Conservation (phyloP, 192 early-diverging fungal genomes). For the Mortierella antarctica region DNA sequence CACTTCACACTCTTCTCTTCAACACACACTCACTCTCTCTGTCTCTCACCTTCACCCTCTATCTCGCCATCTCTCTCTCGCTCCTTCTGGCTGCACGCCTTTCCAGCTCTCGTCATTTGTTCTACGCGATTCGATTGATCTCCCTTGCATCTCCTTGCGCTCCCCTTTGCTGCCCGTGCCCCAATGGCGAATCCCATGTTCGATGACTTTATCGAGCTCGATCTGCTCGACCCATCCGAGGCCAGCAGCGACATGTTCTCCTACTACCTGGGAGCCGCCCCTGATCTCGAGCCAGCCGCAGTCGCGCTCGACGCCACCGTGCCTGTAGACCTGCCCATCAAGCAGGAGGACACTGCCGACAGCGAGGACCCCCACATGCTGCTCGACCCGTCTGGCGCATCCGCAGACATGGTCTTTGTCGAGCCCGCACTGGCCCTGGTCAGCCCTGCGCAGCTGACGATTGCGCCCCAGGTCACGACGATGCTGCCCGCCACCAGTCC, state of each 20-base stretch:
- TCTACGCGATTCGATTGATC: neutral
- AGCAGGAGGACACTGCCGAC: conserved; percentile 13
- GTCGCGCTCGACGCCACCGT: conserved; percentile 11
- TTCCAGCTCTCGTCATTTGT: neutral
- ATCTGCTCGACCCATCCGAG: conserved; percentile 40
- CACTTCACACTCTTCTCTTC: neutral
- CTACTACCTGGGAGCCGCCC: conserved; percentile 26
- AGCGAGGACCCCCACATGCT: conserved; percentile 1
- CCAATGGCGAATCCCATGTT: conserved; percentile 43
- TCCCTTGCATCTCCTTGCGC: neutral
- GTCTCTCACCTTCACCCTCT: neutral
- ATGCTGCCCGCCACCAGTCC: conserved; percentile 11
- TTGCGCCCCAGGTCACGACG: conserved; percentile 38
- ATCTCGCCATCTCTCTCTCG: conserved; percentile 1
- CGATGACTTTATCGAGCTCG: conserved; percentile 51
- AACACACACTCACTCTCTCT: neutral
- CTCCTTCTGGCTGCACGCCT: neutral
- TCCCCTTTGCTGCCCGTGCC: neutral
- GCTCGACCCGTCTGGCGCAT: conserved; percentile 7
- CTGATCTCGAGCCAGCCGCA: conserved; percentile 28
- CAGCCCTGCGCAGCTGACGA: conserved; percentile 44
- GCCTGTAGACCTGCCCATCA: conserved; percentile 16
- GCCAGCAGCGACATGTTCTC: conserved; percentile 40
- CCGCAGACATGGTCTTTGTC: conserved; percentile 7
- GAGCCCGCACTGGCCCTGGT: conserved; percentile 4